These are phyloP conservation scores for Somion occarium DNA, from an alignment of 1,284 basidiomycete genomes.

Conservation along the genomic window DNA sequence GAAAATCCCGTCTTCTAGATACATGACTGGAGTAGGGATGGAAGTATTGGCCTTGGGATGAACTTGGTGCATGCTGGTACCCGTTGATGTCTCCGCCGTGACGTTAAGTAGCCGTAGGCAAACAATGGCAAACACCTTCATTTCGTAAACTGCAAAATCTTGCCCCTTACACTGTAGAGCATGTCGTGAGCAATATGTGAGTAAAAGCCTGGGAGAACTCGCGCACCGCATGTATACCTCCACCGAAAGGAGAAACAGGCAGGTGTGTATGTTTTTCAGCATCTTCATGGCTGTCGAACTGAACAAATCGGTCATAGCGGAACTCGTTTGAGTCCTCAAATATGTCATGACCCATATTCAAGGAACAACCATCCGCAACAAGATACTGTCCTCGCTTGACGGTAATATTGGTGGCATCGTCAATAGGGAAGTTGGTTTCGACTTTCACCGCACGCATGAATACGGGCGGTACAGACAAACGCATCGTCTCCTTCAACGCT, in stretches of 20 bases:
- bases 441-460: not conserved
- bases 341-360: not conserved
- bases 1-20: not conserved
- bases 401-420: not conserved
- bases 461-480: not conserved
- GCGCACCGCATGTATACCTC: no score
- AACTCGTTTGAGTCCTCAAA: not conserved
- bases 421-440: not conserved
- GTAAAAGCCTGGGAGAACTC: no score
- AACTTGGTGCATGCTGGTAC: not conserved
- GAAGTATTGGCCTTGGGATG: not conserved
- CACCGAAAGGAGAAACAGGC: not conserved
- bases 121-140: not conserved
- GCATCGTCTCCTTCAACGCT: not conserved
- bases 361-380: not conserved
- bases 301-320: not conserved
- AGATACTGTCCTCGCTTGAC: not conserved
- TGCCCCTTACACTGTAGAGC: slow-evolving; percentile 1
- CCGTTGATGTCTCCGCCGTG: not conserved
- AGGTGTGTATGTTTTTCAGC: not conserved
- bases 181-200: no score
- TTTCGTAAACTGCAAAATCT: not conserved
- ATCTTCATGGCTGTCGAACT: not conserved
- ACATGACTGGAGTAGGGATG: not conserved
- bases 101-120: not conserved